Evolutionary conservation across 1,139 yeast species (phyloP).

Genomic region (Oligophagozyma castellii): DNA sequence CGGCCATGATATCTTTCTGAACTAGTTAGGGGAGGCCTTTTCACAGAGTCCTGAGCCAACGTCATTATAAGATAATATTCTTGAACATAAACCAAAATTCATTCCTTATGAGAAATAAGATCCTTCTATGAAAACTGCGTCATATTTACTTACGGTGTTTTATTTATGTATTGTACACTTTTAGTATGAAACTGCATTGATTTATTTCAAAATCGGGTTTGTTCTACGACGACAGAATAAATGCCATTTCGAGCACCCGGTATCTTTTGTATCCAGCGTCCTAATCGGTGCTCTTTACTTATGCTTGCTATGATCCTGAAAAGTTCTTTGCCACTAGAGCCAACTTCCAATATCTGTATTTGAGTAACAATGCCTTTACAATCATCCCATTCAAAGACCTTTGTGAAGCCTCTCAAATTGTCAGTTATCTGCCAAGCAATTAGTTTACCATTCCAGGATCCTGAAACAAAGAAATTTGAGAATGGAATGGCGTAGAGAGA

Average conservation of each 20-base stretch:
- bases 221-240: constrained; percentile 28
- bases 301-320: constrained; percentile 52
- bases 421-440: constrained; percentile 66
- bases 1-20: too few relatives aligned
- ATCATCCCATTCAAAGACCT: constrained; percentile 40
- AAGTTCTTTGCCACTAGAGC: constrained; percentile 33
- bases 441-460: constrained; percentile 72
- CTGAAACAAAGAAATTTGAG: constrained; percentile 71
- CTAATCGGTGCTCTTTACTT: constrained; percentile 76
- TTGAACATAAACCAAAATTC: too few relatives aligned
- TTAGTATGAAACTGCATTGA: too few relatives aligned
- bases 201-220: too few relatives aligned
- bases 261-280: constrained; percentile 53
- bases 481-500: constrained; percentile 79
- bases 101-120: too few relatives aligned
- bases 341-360: constrained; percentile 51
- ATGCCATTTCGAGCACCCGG: constrained; percentile 38
- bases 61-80: too few relatives aligned
- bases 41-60: too few relatives aligned
- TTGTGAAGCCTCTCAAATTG: constrained; percentile 45
- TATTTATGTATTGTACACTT: too few relatives aligned
- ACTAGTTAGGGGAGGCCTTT: too few relatives aligned
- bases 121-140: too few relatives aligned
- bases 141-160: too few relatives aligned
- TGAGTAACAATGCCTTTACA: constrained; percentile 63